Conservation (phyloP, 148 eudicot genomes). For the Spergularia bocconei region DNA sequence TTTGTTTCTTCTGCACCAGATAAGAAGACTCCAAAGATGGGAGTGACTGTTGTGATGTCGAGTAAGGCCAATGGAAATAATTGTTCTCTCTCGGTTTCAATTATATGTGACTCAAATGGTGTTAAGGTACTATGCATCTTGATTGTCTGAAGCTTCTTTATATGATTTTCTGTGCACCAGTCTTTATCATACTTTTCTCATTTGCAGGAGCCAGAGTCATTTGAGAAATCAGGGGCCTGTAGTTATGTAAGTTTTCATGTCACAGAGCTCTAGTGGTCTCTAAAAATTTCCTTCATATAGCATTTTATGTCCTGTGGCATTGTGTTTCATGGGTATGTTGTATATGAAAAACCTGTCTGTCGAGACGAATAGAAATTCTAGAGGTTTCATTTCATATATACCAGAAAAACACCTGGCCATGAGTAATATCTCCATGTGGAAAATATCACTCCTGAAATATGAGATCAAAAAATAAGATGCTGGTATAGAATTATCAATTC, state of each 20-base stretch:
- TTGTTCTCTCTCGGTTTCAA: constrained; percentile 83
- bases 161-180: neutral
- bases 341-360: too few relatives aligned
- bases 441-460: neutral
- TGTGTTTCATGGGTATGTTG: neutral
- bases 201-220: constrained; percentile 65
- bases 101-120: constrained; percentile 58
- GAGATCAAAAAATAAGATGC: neutral
- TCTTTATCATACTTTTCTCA: constrained; percentile 17
- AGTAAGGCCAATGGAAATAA: constrained; percentile 35
- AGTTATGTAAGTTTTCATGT: constrained; percentile 56
- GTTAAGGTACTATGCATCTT: constrained; percentile 41
- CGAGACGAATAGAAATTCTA: neutral
- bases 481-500: neutral
- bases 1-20: constrained; percentile 44
- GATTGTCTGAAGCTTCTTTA: constrained; percentile 15
- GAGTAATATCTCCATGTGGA: neutral
- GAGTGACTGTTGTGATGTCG: constrained; percentile 62
- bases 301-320: neutral
- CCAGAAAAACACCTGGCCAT: neutral
- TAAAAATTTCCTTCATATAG: neutral
- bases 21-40: constrained; percentile 57
- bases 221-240: constrained; percentile 55
- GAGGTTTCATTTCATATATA: constrained; percentile 1
- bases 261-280: neutral